phyloP scores from a whole-genome alignment of 768 basidiomycete genomes.

The Agrocybe praecox region DNA sequence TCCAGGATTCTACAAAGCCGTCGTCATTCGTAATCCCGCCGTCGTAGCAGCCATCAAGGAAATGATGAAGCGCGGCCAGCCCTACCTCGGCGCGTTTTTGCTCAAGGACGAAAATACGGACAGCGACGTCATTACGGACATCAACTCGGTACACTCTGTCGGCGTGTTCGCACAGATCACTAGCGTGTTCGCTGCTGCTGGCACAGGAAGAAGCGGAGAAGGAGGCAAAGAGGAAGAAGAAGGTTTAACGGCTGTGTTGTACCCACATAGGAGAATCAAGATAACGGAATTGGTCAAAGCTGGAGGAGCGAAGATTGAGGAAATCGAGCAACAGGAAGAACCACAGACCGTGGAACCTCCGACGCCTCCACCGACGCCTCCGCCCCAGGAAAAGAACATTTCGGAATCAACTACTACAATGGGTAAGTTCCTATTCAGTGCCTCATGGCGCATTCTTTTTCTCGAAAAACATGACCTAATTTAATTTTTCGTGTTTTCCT shows the following conservation, averaged over 20 bases:
- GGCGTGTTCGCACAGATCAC: constrained; percentile 98
- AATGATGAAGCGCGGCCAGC: constrained; percentile 95
- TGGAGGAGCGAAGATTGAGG: constrained; percentile 37
- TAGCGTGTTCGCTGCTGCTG: constrained; percentile 75
- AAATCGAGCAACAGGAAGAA: constrained; percentile 43
- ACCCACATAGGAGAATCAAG: constrained; percentile 88
- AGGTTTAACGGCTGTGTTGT: constrained; percentile 92
- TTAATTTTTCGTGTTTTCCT: neutral
- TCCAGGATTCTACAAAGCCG: constrained; percentile 98
- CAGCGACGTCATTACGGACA: constrained; percentile 88
- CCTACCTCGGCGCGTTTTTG: constrained; percentile 95
- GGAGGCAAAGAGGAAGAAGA: constrained; percentile 78
- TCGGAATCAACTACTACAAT: constrained; percentile 8
- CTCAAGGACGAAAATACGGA: constrained; percentile 94
- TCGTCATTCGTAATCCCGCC: constrained; percentile 86
- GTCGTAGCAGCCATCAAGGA: constrained; percentile 95
- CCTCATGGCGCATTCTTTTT: too few species aligned
- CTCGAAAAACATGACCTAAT: neutral
- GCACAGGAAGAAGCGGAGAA: constrained; percentile 29
- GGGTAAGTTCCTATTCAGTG: neutral
- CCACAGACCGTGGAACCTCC: constrained; percentile 53
- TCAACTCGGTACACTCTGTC: constrained; percentile 87
- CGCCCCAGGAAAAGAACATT: constrained; percentile 20
- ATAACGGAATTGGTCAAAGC: constrained; percentile 86
- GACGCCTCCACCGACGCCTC: constrained; percentile 34